A percentile compares a stretch with the other conserved stretches of the same genome.
These are phyloP conservation scores for Ceratobasidium sp. DNA, from an alignment of 1,284 basidiomycete species.

Conservation along the genomic window DNA sequence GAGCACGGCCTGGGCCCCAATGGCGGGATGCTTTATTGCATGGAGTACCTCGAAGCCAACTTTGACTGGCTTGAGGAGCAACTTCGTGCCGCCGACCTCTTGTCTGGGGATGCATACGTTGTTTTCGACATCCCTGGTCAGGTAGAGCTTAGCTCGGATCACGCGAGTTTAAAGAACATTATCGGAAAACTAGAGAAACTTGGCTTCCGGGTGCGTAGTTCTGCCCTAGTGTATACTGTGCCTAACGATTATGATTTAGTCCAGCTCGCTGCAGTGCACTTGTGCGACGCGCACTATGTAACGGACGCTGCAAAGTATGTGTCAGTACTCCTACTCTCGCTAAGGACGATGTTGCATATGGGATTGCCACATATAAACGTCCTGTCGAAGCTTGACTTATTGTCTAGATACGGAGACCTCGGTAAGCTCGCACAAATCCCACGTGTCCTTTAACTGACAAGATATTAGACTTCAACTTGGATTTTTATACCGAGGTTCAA, in stretches of 20 bases:
- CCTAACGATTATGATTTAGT: constrained; percentile 35
- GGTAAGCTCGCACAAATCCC: constrained; percentile 64
- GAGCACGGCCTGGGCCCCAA: constrained; percentile 93
- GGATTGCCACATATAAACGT: constrained; percentile 99
- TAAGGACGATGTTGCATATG: constrained; percentile 98
- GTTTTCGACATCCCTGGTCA: constrained; percentile 98
- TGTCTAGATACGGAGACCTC: constrained; percentile 88
- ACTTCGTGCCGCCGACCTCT: constrained; percentile 15
- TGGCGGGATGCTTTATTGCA: constrained; percentile 96
- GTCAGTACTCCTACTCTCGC: constrained; percentile 89
- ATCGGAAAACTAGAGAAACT: constrained; percentile 78
- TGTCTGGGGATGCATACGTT: constrained; percentile 78
- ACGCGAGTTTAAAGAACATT: constrained; percentile 87
- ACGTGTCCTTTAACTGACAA: neutral
- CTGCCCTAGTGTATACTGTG: neutral
- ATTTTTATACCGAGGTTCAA: constrained; percentile 98
- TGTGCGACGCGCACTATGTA: constrained; percentile 97
- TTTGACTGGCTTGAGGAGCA: constrained; percentile 89
- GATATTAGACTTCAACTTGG: constrained; percentile 89
- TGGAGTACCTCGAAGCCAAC: constrained; percentile 97
- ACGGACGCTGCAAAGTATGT: constrained; percentile 97
- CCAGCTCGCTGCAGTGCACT: constrained; percentile 92
- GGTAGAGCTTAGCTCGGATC: constrained; percentile 97
- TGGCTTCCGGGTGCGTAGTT: constrained; percentile 83
- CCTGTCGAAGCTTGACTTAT: constrained; percentile 93